Base-by-base conservation (phyloP, 1,139 yeast species). In the Geotrichum carabidarum region DNA sequence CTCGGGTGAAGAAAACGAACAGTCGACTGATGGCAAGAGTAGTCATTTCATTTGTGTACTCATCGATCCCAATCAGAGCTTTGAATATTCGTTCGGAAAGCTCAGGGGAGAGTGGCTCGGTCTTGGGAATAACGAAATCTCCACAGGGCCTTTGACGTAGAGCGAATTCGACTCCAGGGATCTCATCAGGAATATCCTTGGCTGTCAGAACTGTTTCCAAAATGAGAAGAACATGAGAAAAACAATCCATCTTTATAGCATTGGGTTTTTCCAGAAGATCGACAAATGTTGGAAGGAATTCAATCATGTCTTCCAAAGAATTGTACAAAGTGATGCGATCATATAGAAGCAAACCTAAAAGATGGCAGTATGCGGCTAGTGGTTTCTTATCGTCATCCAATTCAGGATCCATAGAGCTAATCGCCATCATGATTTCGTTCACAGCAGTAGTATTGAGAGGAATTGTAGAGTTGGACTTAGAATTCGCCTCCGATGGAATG, bases 1-100 rank as follows among this genome's bases (percentile, higher is more conserved):
- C 74, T 41, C 76, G 73, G 8, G 88, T 75, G 59, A 77, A 80
- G 9, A 84, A 65, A 0, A 82, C 75, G 55, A 86, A 66, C 1
- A 84, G 63, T 40, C 83, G 73, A 11, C 81, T 74, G 1, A 82
- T 67, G 0, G 82, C 77, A 1, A 78, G 61, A 0, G 85, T 84
- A 1, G 80, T 69, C 41, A 76, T 72, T 17, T 77, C 73, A 43
- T 73, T 74, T 1, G 72, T 65, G 8, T 82, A 66, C 0, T 71
- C 71, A 2, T 71, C 70, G 3, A 79, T 66, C 1, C 67, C 60
- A 1, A 80, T 61, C 18, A 86, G 53, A 0, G 68, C 63, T 0
- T 75, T 71, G 56, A 84, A 78, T 0, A 86, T 65, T 0, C 62
- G 57, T 2, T 69, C 68, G 41, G 71, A 71, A 1, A 66, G 51